These are phyloP conservation scores for Russula foetens DNA, from an alignment of 768 basidiomycete species.

Conservation along the genomic window DNA sequence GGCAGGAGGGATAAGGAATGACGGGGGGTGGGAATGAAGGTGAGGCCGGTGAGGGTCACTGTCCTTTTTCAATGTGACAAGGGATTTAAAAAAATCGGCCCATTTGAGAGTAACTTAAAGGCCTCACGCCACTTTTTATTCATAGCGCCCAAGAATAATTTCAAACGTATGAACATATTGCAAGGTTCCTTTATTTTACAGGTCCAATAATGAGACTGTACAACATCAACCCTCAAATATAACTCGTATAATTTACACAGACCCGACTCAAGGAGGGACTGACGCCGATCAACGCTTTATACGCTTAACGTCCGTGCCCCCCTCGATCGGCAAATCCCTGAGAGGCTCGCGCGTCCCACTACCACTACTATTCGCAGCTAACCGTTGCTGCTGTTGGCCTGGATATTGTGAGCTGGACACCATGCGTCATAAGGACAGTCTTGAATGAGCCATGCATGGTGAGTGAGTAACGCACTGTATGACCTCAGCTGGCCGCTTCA, in stretches of 20 bases:
- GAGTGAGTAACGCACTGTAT: slow-evolving; percentile 8
- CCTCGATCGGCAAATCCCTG: slow-evolving; percentile 4
- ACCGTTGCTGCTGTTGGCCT: slow-evolving; percentile 8
- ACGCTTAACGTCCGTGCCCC: slow-evolving; percentile 15
- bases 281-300: slow-evolving; percentile 2
- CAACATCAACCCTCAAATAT: background rate
- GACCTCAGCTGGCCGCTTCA: slow-evolving; percentile 15
- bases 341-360: slow-evolving; percentile 5
- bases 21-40: background rate
- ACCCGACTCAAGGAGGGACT: background rate
- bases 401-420: background rate
- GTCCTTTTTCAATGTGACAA: too few species aligned
- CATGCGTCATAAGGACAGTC: background rate
- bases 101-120: background rate
- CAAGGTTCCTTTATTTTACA: too few species aligned
- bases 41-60: background rate
- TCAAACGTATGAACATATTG: background rate
- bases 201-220: too few species aligned
- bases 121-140: background rate
- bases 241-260: background rate
- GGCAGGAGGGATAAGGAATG: background rate
- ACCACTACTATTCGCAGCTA: background rate
- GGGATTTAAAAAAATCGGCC: slow-evolving; percentile 9
- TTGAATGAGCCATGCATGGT: background rate
- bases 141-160: background rate